Base-by-base conservation (phyloP, 2,329 filamentous ascomycete genomes). In the Colletotrichum tamarilloi region DNA sequence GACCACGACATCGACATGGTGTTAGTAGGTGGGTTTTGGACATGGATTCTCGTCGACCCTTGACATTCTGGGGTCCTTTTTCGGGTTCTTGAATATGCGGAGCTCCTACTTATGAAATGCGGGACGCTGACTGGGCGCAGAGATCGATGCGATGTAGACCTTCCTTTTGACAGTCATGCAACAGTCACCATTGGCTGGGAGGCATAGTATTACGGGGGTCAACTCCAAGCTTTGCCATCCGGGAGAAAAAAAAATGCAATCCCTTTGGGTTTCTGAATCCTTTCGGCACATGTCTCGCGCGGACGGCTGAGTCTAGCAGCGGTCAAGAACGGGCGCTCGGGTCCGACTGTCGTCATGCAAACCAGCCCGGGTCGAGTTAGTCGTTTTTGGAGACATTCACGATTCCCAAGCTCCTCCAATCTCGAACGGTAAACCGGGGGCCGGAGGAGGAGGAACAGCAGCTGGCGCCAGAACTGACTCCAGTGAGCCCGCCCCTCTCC, bases 1-100 rank as follows among this genome's bases (percentile, higher is more conserved):
- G 71, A 70, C 71, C 67, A 62, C 71, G 71, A 70, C 60, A 66
- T 65, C 30, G 55, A 57, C 62, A 65, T 42, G 49, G 62, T 65
- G 32, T 26, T 24, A 26, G 68, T 26, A 8, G 38, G 68, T 69
- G 67, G 70, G 12, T 68, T 63, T 52, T 22, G 42, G 70, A 55
- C 70, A 72, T 12, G 67, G 67, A 53, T 70, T 42, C 35, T 26
- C n/a, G 60, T 60, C 35, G 30, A 46, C 59, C 66, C 70, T 60
- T 46, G 53, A 64, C 49, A 49, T 56, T 67, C 52, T 42, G 49
- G 64, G 69, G 58, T 63, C 35, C n/a, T 56, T 52, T 26, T 56
- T 58, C 42, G 55, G 42, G 53, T 57, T 60, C 57, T 63, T 67
- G 35, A 26, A 24, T 38, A 38, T 70, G 56, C 60, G 28, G 49